Evolutionary conservation across 2,329 filamentous ascomycete species (phyloP), one percentile per base, ranked within the genome.

Genomic region (Leptographium wingfieldii): DNA sequence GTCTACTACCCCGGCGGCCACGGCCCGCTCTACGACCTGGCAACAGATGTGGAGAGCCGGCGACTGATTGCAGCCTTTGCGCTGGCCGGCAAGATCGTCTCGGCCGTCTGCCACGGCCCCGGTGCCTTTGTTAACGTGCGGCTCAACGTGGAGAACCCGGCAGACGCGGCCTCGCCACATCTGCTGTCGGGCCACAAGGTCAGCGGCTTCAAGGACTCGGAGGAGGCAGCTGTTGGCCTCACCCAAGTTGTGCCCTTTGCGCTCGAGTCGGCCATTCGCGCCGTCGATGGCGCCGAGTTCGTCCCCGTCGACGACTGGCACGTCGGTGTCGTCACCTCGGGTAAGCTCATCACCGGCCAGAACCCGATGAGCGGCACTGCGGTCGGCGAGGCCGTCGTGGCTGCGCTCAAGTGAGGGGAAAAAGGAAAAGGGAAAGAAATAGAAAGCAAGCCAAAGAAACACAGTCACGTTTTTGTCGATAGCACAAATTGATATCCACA

Each of bases 41-140:
- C 78, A 59, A 73, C 73, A 60, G 80, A 86, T 67, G 63, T 72
- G 25, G 73, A 75, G n/a, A 84, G 80, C 31, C 79, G 83, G 64
- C 73, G 77, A 63, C 72, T 89, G 43, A 82, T 85, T 66, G 72
- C 75, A 62, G 82, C 87, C 69, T 87, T 89, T 69, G 80, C 77
- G 66, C 72, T 74, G 48, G 76, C 77, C 3, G 76, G 77, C 3
- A 87, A 87, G 75, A 75, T 83, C 59, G 78, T 88, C 16, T 74
- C 81, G 0, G 82, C 85, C 3, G 84, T 89, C 54, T 88, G 86
- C 74, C 86, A 89, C 71, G 86, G 84, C 6, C 83, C 85, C 2
- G 80, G 80, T 3, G 86, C 79, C 14, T 74, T 89, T 19, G 75
- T 78, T 56, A 78, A 84, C 65, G 84, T 81, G 43, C 80, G 77